phyloP scores from a whole-genome alignment of 2,329 filamentous ascomycete genomes.

The Fusarium luffae region DNA sequence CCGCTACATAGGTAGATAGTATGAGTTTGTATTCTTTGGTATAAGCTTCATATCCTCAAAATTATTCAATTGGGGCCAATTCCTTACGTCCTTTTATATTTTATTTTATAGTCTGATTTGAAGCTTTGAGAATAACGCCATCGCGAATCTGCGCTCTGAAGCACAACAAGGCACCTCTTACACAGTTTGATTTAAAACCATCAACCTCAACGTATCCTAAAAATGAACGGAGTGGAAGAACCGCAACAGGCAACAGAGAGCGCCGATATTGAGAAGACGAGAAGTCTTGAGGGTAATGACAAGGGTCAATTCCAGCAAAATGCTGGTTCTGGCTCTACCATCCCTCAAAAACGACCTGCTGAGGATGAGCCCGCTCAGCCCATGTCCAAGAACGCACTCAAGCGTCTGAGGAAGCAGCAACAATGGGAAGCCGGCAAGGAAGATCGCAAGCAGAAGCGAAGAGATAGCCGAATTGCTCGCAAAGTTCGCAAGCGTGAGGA shows the following conservation, averaged over 20 bases:
- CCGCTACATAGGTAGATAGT: neutral
- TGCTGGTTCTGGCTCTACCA: neutral
- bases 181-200: constrained; percentile 5
- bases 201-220: neutral
- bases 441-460: constrained; percentile 64
- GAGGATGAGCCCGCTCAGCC: constrained; percentile 26
- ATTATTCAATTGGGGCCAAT: neutral
- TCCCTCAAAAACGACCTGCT: constrained; percentile 10
- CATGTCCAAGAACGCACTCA: constrained; percentile 87
- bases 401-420: constrained; percentile 78
- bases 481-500: constrained; percentile 62
- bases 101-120: too few relatives aligned
- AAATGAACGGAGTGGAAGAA: neutral
- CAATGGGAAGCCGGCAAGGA: constrained; percentile 80
- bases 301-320: neutral
- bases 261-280: neutral
- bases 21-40: constrained; percentile 2
- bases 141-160: neutral
- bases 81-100: neutral
- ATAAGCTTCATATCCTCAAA: neutral
- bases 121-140: neutral
- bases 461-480: constrained; percentile 64
- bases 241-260: neutral
- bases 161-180: constrained; percentile 1
- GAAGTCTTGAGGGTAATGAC: neutral